Conservation (phyloP, 2,329 filamentous ascomycete genomes). For the Alternaria incomplexa region DNA sequence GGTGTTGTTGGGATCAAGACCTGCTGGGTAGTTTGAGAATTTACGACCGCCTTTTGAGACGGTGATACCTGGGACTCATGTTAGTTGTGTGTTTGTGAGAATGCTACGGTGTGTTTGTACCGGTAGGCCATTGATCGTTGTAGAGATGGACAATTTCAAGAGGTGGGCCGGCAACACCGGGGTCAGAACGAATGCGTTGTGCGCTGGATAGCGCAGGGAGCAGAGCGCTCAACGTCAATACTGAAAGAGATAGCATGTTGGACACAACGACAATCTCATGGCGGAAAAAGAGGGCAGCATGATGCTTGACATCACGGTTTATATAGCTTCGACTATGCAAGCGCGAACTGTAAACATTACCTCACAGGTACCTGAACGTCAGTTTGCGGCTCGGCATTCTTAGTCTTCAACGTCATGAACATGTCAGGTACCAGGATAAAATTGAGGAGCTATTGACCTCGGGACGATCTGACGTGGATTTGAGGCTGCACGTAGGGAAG, state of each 20-base stretch:
- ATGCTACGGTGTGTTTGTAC: constrained; percentile 9
- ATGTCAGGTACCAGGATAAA: constrained; percentile 23
- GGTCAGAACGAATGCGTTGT: constrained; percentile 39
- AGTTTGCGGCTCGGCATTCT: background rate
- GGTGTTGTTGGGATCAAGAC: constrained; percentile 57
- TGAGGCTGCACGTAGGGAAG: constrained; percentile 1
- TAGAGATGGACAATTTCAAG: constrained; percentile 60
- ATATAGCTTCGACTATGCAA: constrained; percentile 7
- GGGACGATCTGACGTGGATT: constrained; percentile 1
- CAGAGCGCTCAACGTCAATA: constrained; percentile 15
- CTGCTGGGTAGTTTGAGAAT: constrained; percentile 60
- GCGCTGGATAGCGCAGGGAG: constrained; percentile 18
- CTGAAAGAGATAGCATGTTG: constrained; percentile 7
- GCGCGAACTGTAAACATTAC: constrained; percentile 12
- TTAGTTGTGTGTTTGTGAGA: background rate
- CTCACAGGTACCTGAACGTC: constrained; percentile 2
- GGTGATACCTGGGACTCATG: constrained; percentile 51
- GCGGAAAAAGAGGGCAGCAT: background rate
- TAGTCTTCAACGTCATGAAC: constrained; percentile 32
- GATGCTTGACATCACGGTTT: background rate
- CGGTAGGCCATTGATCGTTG: constrained; percentile 58
- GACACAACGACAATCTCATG: background rate
- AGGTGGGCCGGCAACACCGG: constrained; percentile 49
- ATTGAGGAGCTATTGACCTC: constrained; percentile 1
- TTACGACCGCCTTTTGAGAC: constrained; percentile 58